Base-by-base conservation (phyloP, 164 flowering plant genomes). In the Euptelea pleiosperma region DNA sequence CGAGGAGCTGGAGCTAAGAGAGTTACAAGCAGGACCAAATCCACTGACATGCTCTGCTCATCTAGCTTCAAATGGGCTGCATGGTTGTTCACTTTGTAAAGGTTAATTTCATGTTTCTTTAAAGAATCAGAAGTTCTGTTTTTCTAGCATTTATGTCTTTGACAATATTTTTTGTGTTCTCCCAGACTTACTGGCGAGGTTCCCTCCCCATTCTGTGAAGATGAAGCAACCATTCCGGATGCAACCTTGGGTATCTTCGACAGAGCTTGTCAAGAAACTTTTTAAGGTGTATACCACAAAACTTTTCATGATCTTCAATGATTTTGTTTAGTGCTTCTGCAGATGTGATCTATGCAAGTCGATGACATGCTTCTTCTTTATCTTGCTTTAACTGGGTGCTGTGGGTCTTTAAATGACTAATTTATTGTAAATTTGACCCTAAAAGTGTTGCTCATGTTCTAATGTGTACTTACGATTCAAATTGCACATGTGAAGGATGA, bases 1-100 rank as follows among this genome's bases (percentile, higher is more conserved):
- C 65, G 99, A 94, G 69, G 97, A 94, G 62, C 72, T 94, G 49
- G 99, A 94, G 78, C 70, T 88, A 48, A 70, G 78, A 70, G 95
- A 94, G 69, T 59, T 79, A 62, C 87, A 80, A 64, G 84, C 78
- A 34, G 83, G 89, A 61, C 75, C 84, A 24, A 79, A 78, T 73
- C 81, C 85, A 18, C 55, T 75, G 19, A 71, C 79, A 22, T 88
- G 94, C 69, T 75, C 83, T 36, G 81, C 80, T 55, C 92, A 88
- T 75, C 75, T 79, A 49, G 48, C 83, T 39, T 55, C 75, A 18
- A 73, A 64, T 70, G 73, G 75, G 37, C 39, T 58, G 28, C 78
- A 74, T 66, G 75, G 86, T 50, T 93, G 99, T 66, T 73, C 94
- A 14, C 85, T 93, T 59, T 87, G 98, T 76, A 86, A 83, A 90